phyloP scores from a whole-genome alignment of 2,329 filamentous ascomycete species.

The Chalara sp. region DNA sequence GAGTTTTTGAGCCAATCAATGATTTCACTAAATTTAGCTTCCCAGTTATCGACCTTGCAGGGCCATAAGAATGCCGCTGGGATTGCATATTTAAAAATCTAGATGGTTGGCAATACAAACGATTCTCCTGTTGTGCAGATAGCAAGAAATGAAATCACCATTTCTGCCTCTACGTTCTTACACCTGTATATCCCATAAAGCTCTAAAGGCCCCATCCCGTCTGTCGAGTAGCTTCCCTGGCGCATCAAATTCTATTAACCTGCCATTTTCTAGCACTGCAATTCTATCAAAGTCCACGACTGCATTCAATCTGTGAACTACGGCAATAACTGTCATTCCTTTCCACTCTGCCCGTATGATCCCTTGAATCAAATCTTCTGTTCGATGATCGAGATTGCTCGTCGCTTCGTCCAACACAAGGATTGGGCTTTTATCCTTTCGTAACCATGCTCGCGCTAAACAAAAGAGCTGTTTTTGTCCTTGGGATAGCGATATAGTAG shows the following conservation, averaged over 20 bases:
- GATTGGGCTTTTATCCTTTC: conserved; percentile 26
- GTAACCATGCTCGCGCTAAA: conserved; percentile 51
- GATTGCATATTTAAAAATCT: no score
- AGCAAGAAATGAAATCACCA: no score
- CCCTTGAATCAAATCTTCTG: conserved; percentile 47
- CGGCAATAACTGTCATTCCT: conserved; percentile 39
- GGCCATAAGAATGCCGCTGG: no score
- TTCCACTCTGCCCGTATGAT: conserved; percentile 46
- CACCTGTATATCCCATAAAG: background rate
- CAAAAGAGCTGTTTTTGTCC: conserved; percentile 61
- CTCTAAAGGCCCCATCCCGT: background rate
- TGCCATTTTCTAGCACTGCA: conserved; percentile 35
- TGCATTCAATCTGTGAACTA: conserved; percentile 25
- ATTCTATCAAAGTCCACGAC: conserved; percentile 39
- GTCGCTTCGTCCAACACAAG: conserved; percentile 37
- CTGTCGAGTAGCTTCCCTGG: conserved; percentile 59
- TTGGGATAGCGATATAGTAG: conserved; percentile 22
- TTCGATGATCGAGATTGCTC: conserved; percentile 47
- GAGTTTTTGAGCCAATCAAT: no score
- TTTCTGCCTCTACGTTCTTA: background rate
- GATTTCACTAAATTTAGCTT: no score
- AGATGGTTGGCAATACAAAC: no score
- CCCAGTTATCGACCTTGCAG: no score
- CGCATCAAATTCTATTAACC: conserved; percentile 76
- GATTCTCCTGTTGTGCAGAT: no score